A percentile compares a stretch with the other conserved stretches of the same genome.
Evolutionary conservation across 306 rosid species (phyloP).

Genomic region (Medicago lupulina): DNA sequence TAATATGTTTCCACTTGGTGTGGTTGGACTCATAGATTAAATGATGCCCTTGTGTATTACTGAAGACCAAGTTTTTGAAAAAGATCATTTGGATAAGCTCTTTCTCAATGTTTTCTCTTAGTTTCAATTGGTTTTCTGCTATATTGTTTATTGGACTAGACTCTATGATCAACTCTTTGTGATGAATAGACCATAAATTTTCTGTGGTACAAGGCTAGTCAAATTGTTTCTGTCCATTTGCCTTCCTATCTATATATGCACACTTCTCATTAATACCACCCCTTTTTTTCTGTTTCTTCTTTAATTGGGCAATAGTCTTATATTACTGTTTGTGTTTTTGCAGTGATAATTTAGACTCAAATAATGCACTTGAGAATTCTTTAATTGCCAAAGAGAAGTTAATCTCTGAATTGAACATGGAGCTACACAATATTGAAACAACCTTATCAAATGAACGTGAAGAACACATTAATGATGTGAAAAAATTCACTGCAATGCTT

Average conservation of each 20-base stretch:
- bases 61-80: neutral
- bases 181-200: slow-evolving; percentile 34
- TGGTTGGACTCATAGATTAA: no score
- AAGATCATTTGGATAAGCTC: neutral
- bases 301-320: slow-evolving; percentile 31
- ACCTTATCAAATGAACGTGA: slow-evolving; percentile 86
- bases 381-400: slow-evolving; percentile 92
- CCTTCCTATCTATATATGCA: slow-evolving; percentile 25
- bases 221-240: slow-evolving; percentile 25
- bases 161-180: slow-evolving; percentile 9
- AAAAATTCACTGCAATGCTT: slow-evolving; percentile 79
- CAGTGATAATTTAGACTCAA: slow-evolving; percentile 85
- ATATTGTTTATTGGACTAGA: neutral
- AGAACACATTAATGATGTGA: slow-evolving; percentile 82
- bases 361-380: slow-evolving; percentile 85
- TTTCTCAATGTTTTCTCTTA: neutral
- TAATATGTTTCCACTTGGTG: neutral
- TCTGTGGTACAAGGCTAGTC: slow-evolving; percentile 3
- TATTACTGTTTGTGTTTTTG: slow-evolving; percentile 42
- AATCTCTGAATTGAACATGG: slow-evolving; percentile 94
- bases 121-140: neutral
- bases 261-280: slow-evolving; percentile 12
- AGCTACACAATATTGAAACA: slow-evolving; percentile 90
- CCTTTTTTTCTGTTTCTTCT: neutral
- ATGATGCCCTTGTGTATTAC: neutral